Base-by-base conservation (phyloP, 805 yeast species). In the Nakazawaea ishiwadae region DNA sequence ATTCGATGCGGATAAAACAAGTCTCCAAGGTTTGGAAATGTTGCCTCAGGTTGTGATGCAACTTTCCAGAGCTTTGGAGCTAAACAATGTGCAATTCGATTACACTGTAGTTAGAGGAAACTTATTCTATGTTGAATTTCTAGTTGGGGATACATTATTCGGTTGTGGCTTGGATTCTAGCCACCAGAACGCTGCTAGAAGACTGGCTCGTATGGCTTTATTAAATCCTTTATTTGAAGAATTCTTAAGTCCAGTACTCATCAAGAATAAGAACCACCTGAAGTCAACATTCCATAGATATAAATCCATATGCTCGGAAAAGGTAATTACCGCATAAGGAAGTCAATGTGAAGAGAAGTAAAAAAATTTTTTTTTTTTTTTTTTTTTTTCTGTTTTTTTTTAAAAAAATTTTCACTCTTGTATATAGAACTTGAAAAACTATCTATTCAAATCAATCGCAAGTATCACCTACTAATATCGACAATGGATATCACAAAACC, bases 401-500 rank as follows among this genome's bases (percentile, higher is more conserved):
- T 8, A 20, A 28, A 37, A 31, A 21, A 24, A 24, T 37, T 37
- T 30, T 37, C 29, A 30, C 29, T 23, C n/a, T 37, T 29, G 4
- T 37, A 11, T 23, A 35, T 19, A 21, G 20, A 24, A 14, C 7
- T 24, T 24, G 37, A 24, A 14, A 21, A 32, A 8, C 11, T 18
- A 12, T 32, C 24, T n/a, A 23, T 14, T 24, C 7, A 14, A 29
- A 6, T 9, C 20, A 27, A 18, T 3, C 23, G 27, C 11, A 12
- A 12, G 23, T 17, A 27, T 16, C 16, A 36, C n/a, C 9, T n/a
- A 9, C 15, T 14, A 30, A 5, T 18, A 5, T 16, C 7, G 16
- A 52, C 37, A 48, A 93, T 93, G 99, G 97, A 93, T 75, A 88
- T 95, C 63, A 81, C 97, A 31, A 85, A 84, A 59, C 98, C 99